Base-by-base conservation (phyloP, 2,329 filamentous ascomycete genomes). In the Incumbomyces lentus region DNA sequence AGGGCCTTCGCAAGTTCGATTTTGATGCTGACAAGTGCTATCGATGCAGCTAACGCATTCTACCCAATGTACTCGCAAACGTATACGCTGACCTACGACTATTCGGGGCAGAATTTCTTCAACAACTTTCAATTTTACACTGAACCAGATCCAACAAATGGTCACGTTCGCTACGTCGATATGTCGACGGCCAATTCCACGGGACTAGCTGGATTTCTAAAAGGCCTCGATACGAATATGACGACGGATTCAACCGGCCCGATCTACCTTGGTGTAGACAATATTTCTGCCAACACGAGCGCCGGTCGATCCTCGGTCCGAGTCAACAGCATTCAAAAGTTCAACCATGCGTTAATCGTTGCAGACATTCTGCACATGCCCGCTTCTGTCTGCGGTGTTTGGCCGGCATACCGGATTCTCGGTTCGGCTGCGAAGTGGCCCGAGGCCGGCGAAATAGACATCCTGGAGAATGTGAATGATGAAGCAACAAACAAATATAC, bases 391-490 rank as follows among this genome's bases (percentile, higher is more conserved):
- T 75, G 72, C 48, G 72, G 68, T 37, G 68, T 64, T 26, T 75
- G 72, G 72, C 71, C 72, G 1, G 69, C 69, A 6, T 70, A 67
- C 50, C 70, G 69, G 68, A 62, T 68, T 2, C 57, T 66, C 0
- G 67, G 67, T 14, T 37, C 44, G 11, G 39, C 30, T n/a, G 33
- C 22, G 5, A 30, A 35, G 12, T 71, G 68, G 68, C 68, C 68
- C 1, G 40, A 55, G 1, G 60, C 64, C 29, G 68, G 69, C 13
- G 69, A 72, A 60, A 72, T 75, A 39, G 72, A 74, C 55, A 68
- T 75, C 36, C 69, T 74, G 51, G 72, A 75, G 52, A 69, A 68
- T 6, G 69, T 75, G 46, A 73, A 75, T 52, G 46, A 61, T 31
- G 59, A 67, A 39, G 55, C 61, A 19, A 58, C 54, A 46, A 68